Conservation (phyloP, 2,329 filamentous ascomycete species). For the Fusarium haematococcum region DNA sequence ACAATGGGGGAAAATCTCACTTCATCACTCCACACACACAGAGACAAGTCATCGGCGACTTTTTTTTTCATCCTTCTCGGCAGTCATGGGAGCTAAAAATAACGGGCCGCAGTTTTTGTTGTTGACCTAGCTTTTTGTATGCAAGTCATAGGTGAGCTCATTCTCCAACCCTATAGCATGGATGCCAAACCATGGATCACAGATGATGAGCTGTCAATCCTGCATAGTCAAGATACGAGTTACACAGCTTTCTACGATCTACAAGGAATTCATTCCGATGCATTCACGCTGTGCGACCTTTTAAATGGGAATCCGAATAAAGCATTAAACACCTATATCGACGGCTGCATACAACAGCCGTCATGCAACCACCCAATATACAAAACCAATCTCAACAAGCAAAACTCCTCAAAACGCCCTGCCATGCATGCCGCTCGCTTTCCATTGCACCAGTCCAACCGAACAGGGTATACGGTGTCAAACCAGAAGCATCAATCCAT, state of each 20-base stretch:
- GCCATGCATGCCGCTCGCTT: constrained; percentile 17
- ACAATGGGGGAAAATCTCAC: neutral
- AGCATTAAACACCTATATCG: constrained; percentile 25
- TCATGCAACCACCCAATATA: constrained; percentile 30
- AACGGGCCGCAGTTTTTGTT: neutral
- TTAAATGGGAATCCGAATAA: constrained; percentile 4
- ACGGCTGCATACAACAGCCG: constrained; percentile 21
- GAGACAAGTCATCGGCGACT: neutral
- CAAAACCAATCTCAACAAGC: constrained; percentile 20
- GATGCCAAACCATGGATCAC: neutral
- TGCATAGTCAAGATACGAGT: neutral
- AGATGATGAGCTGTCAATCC: neutral
- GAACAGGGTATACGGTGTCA: constrained; percentile 40
- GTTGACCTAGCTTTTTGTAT: neutral
- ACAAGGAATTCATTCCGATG: neutral
- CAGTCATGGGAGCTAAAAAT: neutral
- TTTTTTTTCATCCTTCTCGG: neutral
- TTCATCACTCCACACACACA: neutral
- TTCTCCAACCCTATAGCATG: neutral
- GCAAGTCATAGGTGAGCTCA: neutral
- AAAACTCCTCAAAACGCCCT: constrained; percentile 40
- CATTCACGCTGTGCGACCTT: neutral
- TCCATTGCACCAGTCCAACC: constrained; percentile 35
- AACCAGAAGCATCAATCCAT: constrained; percentile 36
- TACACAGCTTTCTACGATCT: neutral